Base-by-base conservation (phyloP, 129 eudicot species). In the Mikania micrantha region DNA sequence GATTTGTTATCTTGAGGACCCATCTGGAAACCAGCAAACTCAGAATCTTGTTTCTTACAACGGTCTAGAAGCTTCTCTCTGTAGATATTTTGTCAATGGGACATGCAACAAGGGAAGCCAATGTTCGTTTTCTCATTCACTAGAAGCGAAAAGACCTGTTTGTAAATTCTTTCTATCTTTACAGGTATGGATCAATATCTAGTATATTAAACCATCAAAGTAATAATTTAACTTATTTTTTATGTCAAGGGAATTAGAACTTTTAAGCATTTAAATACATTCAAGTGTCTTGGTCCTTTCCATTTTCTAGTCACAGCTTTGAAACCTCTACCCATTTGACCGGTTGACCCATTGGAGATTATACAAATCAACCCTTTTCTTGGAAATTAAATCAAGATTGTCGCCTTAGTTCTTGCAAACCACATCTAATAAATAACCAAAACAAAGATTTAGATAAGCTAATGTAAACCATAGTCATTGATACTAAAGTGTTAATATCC, bases 111-210 rank as follows among this genome's bases (percentile, higher is more conserved):
- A 88, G 81, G 98, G 98, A 36, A 72, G 60, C 42, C 69, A 80
- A 44, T 92, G 98, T 52, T 35, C 31, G 40, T 92, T 78, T 77
- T 74, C 95, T 39, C 98, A 92, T 73, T 84, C 96, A 28, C 72
- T 76, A 19, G 82, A 82, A 57, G 88, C 95, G 21, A 84, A 67
- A 74, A 78, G 68, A 65, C 89, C 96, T 10, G 69, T 70, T 28
- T 92, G 98, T 82, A 92, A 80, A 74, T 88, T 83, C 76, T 85
- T 85, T 78, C 66, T 86, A 38, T 85, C 97, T 7, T 79, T 87
- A 64, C 77, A 85, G 97, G 95, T 91, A 85, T 17, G 72, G 64
- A 27, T 13, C 2, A 7, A 11, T 59, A 66, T 28, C 31, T 24
- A 27, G 20, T 36, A 19, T 67, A 9, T 22, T 49, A 11, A 31